Evolutionary conservation across 148 eudicot species (phyloP).

Genomic region (Chenopodium album): DNA sequence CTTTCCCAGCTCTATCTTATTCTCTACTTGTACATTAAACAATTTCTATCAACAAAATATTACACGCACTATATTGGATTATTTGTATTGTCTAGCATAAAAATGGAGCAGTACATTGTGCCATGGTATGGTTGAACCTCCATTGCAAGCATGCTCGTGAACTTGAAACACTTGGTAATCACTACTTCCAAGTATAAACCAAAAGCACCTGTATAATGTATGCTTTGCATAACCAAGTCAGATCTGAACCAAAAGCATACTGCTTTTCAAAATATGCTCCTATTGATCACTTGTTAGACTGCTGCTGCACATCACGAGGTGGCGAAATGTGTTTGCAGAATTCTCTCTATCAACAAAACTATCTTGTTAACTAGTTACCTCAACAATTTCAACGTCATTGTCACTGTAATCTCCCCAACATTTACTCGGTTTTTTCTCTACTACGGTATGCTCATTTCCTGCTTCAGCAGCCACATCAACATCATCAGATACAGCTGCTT

Average conservation of each 20-base stretch:
- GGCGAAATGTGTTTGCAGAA: slow-evolving; percentile 1
- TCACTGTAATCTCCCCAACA: slow-evolving; percentile 89
- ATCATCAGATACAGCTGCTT: slow-evolving; percentile 15
- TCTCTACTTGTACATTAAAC: slow-evolving; percentile 15
- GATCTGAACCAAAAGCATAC: not conserved
- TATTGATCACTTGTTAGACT: slow-evolving; percentile 24
- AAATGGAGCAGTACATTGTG: not conserved
- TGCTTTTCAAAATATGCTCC: slow-evolving; percentile 5
- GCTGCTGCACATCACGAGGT: not conserved
- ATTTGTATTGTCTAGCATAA: slow-evolving; percentile 12
- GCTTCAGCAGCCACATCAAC: slow-evolving; percentile 25
- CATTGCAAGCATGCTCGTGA: not conserved
- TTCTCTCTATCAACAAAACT: slow-evolving; percentile 13
- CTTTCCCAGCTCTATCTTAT: slow-evolving; percentile 15
- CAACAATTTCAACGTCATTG: slow-evolving; percentile 50
- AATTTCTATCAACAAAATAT: slow-evolving; percentile 19
- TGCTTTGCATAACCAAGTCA: not conserved
- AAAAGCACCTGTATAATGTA: slow-evolving; percentile 14
- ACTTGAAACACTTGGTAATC: not conserved
- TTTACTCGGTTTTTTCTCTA: slow-evolving; percentile 48
- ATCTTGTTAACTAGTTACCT: slow-evolving; percentile 39
- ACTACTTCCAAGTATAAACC: not conserved
- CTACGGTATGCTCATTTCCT: slow-evolving; percentile 20
- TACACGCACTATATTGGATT: slow-evolving; percentile 6
- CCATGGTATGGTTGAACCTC: slow-evolving; percentile 13